Evolutionary conservation across 2,329 filamentous ascomycete species (phyloP), one percentile per base, ranked within the genome.

Genomic region (Stachybotrys elegans): DNA sequence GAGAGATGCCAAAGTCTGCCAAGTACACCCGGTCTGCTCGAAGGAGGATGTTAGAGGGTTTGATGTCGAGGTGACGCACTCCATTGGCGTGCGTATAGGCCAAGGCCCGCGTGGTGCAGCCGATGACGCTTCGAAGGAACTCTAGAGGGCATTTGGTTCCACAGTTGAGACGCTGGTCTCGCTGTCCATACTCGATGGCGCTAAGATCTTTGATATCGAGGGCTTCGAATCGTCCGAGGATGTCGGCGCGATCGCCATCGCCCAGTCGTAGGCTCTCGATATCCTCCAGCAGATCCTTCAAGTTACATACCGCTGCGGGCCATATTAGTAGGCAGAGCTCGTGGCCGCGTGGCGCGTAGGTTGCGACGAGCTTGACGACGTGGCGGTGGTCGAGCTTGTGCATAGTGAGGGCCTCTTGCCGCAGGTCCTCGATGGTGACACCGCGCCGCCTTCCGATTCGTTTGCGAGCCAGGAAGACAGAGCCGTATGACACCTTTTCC

Each of bases 1-100:
- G 60, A 12, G 72, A 69, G 20, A 75, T 72, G 27, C 70, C 72
- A 57, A 75, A 75, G 51, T 75, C 72, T 19, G 70, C 68, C 13
- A 74, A 58, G 45, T 73, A 73, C 8, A 75, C 71, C 8, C 67
- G 61, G 6, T 66, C 65, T 2, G 69, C 61, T 44, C 64, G 68
- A 7, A 74, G 57, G 3, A 75, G 60, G 41, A 74, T 72, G 42
- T 75, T 74, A 27, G 63, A 65, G 2, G 71, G 72, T 46, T 75
- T 74, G 27, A 75, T 64, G 43, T 75, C 69, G 5, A 71, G 62
- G 49, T 75, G 71, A 19, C 71, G 62, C 12, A 74, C 66, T 16
- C 66, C 57, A 39, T 67, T 61, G 14, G 57, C 51, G 51, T 72
- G 70, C 44, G 67, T 70, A 45, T 70, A 65, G 1, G 65, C 59